phyloP scores from a whole-genome alignment of 2,329 filamentous ascomycete genomes.

The Apiospora phragmitis region DNA sequence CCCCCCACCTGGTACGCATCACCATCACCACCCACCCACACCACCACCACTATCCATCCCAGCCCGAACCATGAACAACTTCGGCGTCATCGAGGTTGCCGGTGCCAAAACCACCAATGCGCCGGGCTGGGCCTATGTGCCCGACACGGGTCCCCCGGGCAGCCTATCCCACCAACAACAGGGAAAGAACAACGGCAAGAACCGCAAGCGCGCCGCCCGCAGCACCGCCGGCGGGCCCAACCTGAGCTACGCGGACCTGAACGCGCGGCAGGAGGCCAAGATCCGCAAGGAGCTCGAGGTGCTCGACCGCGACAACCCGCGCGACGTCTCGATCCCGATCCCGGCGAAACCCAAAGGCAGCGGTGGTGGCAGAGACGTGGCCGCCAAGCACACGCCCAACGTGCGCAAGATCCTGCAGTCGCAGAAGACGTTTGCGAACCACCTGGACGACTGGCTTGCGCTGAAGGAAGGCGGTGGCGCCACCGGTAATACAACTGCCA shows the following conservation, averaged over 20 bases:
- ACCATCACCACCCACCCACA: not conserved
- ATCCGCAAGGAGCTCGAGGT: constrained; percentile 79
- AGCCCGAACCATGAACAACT: constrained; percentile 56
- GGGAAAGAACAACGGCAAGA: constrained; percentile 31
- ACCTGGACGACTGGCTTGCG: constrained; percentile 78
- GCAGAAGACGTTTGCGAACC: constrained; percentile 81
- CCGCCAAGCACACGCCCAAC: constrained; percentile 61
- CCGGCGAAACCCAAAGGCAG: constrained; percentile 53
- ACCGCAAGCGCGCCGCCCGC: constrained; percentile 70
- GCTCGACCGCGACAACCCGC: constrained; percentile 77
- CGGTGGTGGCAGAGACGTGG: constrained; percentile 21
- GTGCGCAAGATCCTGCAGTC: constrained; percentile 77
- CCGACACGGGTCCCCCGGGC: constrained; percentile 66
- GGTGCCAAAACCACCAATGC: constrained; percentile 67
- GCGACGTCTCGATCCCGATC: constrained; percentile 71
- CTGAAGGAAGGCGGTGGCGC: constrained; percentile 38
- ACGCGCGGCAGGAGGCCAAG: constrained; percentile 80
- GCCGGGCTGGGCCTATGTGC: constrained; percentile 91
- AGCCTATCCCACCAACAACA: constrained; percentile 46
- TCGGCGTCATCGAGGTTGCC: constrained; percentile 81
- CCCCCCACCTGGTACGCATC: too few relatives aligned
- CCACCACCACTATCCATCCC: not conserved
- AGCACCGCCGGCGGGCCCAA: constrained; percentile 40
- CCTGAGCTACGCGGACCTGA: constrained; percentile 63
- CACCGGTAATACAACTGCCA: not conserved